phyloP scores from a whole-genome alignment of 2,329 filamentous ascomycete genomes.

The Cryphonectria carpinicola region DNA sequence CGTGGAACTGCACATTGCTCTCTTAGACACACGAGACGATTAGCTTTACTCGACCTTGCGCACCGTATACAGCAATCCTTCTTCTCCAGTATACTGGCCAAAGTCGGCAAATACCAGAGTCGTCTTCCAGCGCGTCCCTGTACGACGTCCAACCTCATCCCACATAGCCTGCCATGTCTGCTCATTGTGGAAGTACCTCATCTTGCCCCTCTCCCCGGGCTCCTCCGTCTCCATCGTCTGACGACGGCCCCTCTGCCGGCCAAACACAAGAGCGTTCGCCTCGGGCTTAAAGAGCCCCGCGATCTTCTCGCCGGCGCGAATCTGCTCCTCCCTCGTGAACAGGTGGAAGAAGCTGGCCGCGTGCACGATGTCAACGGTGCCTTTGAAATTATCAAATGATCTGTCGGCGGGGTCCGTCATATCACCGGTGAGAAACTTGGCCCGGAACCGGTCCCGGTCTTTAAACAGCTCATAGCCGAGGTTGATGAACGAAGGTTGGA shows the following conservation, averaged over 20 bases:
- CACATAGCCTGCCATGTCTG: conserved; percentile 47
- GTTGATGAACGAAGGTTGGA: conserved; percentile 39
- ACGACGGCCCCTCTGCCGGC: conserved; percentile 36
- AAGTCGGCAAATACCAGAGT: not conserved
- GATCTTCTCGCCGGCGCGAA: conserved; percentile 33
- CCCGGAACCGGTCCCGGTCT: conserved; percentile 35
- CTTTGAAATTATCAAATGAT: conserved; percentile 30
- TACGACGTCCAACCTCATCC: conserved; percentile 44
- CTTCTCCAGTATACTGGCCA: not conserved
- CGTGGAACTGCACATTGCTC: not conserved
- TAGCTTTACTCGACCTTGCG: not conserved
- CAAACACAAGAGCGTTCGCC: conserved; percentile 34
- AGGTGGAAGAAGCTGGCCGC: conserved; percentile 40
- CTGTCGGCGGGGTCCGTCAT: conserved; percentile 31
- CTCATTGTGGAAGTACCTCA: conserved; percentile 45
- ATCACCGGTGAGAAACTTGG: conserved; percentile 34
- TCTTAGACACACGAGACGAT: not conserved
- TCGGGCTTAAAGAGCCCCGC: conserved; percentile 34
- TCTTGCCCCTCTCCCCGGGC: conserved; percentile 28
- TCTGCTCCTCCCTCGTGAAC: conserved; percentile 37
- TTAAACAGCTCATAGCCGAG: conserved; percentile 41
- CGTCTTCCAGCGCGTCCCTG: conserved; percentile 41
- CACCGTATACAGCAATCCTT: not conserved
- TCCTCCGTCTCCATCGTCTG: conserved; percentile 28
- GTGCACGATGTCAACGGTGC: conserved; percentile 37